Evolutionary conservation across 805 yeast species (phyloP).

Genomic region (Tetrapisispora taiwanensis): DNA sequence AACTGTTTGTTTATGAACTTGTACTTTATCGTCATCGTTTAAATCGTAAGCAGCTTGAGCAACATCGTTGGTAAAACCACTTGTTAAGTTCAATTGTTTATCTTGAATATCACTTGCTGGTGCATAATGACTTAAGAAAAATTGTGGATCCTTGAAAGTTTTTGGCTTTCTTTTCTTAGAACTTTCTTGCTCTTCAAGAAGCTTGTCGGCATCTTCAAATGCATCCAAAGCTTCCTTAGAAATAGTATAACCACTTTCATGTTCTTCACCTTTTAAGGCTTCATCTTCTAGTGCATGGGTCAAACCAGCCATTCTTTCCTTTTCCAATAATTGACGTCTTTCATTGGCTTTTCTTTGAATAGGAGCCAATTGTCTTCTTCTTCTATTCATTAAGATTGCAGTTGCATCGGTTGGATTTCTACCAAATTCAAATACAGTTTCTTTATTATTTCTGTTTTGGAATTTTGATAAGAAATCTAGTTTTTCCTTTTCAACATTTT

Average conservation of each 20-base stretch:
- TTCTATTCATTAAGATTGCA: constrained; percentile 71
- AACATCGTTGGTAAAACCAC: constrained; percentile 75
- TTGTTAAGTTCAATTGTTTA: constrained; percentile 48
- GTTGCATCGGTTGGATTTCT: constrained; percentile 56
- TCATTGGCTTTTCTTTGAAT: constrained; percentile 72
- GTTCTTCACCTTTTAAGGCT: constrained; percentile 41
- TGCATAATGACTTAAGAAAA: constrained; percentile 82
- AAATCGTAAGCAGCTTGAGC: constrained; percentile 80
- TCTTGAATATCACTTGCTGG: constrained; percentile 74
- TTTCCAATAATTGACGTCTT: constrained; percentile 53
- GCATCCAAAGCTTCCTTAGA: constrained; percentile 31
- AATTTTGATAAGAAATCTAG: constrained; percentile 61
- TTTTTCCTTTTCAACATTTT: constrained; percentile 64
- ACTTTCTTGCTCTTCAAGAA: constrained; percentile 21
- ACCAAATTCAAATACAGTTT: constrained; percentile 89
- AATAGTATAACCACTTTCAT: constrained; percentile 41
- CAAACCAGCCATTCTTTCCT: constrained; percentile 67
- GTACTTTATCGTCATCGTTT: constrained; percentile 64
- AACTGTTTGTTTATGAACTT: constrained; percentile 51
- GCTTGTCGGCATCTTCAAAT: constrained; percentile 34
- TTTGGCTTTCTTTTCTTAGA: constrained; percentile 31
- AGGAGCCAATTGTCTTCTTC: constrained; percentile 83
- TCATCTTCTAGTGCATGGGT: constrained; percentile 69
- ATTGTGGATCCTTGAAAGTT: constrained; percentile 64
- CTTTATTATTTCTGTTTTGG: constrained; percentile 59